Evolutionary conservation across 305 asterid species (phyloP), one percentile per base, ranked within the genome.

Genomic region (Rubia tinctorum): DNA sequence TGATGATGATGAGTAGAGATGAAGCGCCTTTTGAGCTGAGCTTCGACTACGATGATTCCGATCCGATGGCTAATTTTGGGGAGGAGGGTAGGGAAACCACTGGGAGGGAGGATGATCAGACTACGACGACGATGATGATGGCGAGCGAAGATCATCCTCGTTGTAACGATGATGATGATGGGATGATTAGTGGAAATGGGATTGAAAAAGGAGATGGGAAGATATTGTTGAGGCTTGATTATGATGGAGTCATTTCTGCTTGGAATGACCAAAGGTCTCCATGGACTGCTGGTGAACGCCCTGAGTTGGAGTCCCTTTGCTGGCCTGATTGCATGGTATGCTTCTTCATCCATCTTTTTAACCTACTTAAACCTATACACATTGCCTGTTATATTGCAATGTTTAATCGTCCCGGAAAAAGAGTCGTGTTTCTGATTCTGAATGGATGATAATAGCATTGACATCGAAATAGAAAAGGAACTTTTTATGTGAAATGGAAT

Each of bases 311-410:
- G 69, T 78, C 87, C 53, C 59, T 55, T 12, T 82, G 87, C 71
- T 90, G 92, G 97, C 86, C 90, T 34, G 83, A 82, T 65, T 86
- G 85, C 86, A 40, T 75, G 95, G 97, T 93, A 86, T 8, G 86
- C 15, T 61, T 64, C 51, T 43, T 66, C 25, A 45, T 49, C 34
- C 10, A 22, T 11, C n/a, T 30, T 30, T 30, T 30, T 30, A 30
- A 30, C 34, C 34, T 30, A 30, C 34, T 30, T 30, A 30, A 30
- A 45, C 53, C 53, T 45, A 10, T 45, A 45, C 12, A 17, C 58
- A 51, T 53, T 53, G 59, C 59, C 17, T 53, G 6, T 53, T 2
- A 17, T 53, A 0, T 17, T 53, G 9, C 6, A 17, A 17, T 53
- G 2, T 13, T 0, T 49, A 7, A 49, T 49, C 1, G 6, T 13